phyloP scores from a whole-genome alignment of 805 yeast genomes.

The Torulaspora quercuum region DNA sequence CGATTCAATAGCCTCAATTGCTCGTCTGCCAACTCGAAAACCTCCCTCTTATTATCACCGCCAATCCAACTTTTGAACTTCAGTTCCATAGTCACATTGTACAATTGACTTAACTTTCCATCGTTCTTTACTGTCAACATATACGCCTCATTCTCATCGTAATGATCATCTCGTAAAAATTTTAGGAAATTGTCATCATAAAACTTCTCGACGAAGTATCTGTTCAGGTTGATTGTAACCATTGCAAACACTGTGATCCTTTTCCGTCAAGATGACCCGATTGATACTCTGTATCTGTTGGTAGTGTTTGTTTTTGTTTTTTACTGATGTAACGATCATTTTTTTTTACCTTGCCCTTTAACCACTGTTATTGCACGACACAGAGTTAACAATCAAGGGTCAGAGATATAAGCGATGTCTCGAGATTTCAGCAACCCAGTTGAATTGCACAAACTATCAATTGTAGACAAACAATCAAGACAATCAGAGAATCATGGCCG shows the following conservation, averaged over 20 bases:
- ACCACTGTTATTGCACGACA: neutral
- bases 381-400: too few relatives aligned
- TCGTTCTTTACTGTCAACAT: conserved; percentile 9
- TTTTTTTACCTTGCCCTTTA: neutral
- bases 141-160: conserved; percentile 7
- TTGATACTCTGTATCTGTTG: neutral
- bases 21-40: conserved; percentile 29
- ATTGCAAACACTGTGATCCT: too few relatives aligned
- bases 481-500: neutral
- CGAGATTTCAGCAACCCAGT: conserved; percentile 24
- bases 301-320: neutral
- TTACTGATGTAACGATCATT: neutral
- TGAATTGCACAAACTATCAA: conserved; percentile 26
- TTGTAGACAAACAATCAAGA: conserved; percentile 24
- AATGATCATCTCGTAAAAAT: conserved; percentile 16
- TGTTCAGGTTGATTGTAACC: conserved; percentile 10
- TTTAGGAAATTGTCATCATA: conserved; percentile 16
- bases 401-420: conserved; percentile 1
- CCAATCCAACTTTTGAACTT: conserved; percentile 8
- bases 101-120: conserved; percentile 18
- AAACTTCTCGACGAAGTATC: conserved; percentile 16
- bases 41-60: conserved; percentile 4
- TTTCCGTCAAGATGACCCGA: too few relatives aligned
- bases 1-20: conserved; percentile 48
- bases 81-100: conserved; percentile 17